Conservation (phyloP, 108 stramenopile species). For the Nitzschia sp. region DNA sequence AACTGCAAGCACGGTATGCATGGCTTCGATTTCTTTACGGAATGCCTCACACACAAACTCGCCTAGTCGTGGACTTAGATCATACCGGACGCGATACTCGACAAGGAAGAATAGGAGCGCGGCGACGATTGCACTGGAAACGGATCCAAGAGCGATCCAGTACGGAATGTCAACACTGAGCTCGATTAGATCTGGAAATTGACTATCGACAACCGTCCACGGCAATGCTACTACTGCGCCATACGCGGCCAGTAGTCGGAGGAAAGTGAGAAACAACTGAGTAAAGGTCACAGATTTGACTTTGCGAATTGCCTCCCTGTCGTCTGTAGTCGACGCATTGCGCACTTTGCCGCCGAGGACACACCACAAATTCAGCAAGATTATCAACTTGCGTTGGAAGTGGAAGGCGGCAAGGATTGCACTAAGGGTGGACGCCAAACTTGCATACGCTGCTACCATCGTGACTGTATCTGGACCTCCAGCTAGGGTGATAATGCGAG, state of each 20-base stretch:
- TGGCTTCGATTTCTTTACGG: slow-evolving; percentile 23
- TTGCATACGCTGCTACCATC: slow-evolving; percentile 14
- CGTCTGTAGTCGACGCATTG: not conserved
- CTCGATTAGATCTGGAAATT: not conserved
- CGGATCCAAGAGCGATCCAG: slow-evolving; percentile 17
- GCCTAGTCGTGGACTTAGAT: slow-evolving; percentile 19
- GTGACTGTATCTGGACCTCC: not conserved
- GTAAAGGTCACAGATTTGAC: slow-evolving; percentile 13
- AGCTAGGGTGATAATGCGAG: slow-evolving; percentile 13
- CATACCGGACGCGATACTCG: slow-evolving; percentile 26
- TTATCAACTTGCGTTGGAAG: slow-evolving; percentile 17
- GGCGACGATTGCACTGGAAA: slow-evolving; percentile 2
- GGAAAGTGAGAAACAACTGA: slow-evolving; percentile 10
- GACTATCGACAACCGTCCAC: slow-evolving; percentile 5
- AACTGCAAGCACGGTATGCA: not conserved
- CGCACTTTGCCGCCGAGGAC: slow-evolving; percentile 16
- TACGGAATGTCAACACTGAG: not conserved
- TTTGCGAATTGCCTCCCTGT: not conserved
- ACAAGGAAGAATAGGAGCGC: slow-evolving; percentile 14
- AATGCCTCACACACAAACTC: slow-evolving; percentile 26
- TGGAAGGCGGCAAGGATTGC: slow-evolving; percentile 27
- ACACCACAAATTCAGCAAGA: slow-evolving; percentile 20
- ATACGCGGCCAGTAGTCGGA: not conserved
- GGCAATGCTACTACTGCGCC: slow-evolving; percentile 18
- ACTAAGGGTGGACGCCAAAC: slow-evolving; percentile 15